Base-by-base conservation (phyloP, 495 filamentous ascomycete genomes). In the Aspergillus panamensis region DNA sequence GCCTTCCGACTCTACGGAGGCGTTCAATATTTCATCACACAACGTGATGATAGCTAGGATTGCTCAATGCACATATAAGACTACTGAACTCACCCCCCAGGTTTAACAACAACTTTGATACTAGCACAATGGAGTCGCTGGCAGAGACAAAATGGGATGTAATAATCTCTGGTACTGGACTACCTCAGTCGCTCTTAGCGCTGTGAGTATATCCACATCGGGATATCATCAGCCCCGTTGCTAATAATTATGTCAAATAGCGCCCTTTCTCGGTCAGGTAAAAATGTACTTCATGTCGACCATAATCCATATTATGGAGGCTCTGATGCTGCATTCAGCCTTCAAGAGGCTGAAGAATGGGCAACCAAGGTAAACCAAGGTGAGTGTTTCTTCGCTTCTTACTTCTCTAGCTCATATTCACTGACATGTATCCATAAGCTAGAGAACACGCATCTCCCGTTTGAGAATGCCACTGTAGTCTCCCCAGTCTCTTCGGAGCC, bases 221-320 rank as follows among this genome's bases (percentile, higher is more conserved):
- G 53, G 63, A 61, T 30, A 55, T 44, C 59, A 40, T 66, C 66
- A 61, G 45, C 55, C 21, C 81, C 85, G 80, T 86, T 81, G 64
- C 67, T 85, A 82, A 73, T 72, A 65, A 66, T 75, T 66, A 67
- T 68, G 65, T 40, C 62, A 55, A 76, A 66, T 85, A 96, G 93
- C 80, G 88, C 94, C 55, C 84, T 97, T 58, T 96, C 92, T 56
- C 87, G 95, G 62, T 94, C 92, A 32, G 84, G 85, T 62, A 96
- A 96, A 77, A 92, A 90, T 58, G 83, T 98, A 51, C 84, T 97
- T 33, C 95, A 98, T 65, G 72, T 96, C 69, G 94, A 98, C 65
- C 78, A 80, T 44, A 94, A 96, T 69, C 76, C 82, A 57, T 96
- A 88, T 74, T 98, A 98, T 73, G 94, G 94, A 59, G 87, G 87